Base-by-base conservation (phyloP, 306 rosid species). In the Cucumis melo region DNA sequence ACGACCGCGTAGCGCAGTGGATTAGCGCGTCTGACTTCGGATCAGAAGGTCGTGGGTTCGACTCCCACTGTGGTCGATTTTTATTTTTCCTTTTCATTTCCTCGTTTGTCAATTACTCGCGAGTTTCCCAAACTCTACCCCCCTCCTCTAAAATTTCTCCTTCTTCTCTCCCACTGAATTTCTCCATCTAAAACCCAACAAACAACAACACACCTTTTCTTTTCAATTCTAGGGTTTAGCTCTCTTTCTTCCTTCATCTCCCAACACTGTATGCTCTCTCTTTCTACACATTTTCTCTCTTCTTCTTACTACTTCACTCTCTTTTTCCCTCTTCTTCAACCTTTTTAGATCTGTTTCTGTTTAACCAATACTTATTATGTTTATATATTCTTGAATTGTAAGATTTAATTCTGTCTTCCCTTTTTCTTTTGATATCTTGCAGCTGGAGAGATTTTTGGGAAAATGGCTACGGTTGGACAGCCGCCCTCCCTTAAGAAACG, bases 401-500 rank as follows among this genome's bases (percentile, higher is more conserved):
- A 27, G 29, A 27, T 27, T 27, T 44, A 23, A 44, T 23, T 70
- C 36, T 1, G 27, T 14, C 41, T 24, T 44, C 8, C 13, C 48
- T 48, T 48, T 27, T 13, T 58, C 27, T 46, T 41, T 24, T 14
- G 41, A 23, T 70, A 48, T 70, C 17, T 70, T 70, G 41, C 58
- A 70, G 75, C 10, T 71, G 39, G 23, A 71, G 17, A 71, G 76
- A 71, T 24, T 24, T 24, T 71, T 71, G 57, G 44, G 53, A 32
- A 73, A 74, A 89, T 89, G 93, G 86, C 73, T 61, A 87, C 88
- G 39, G 76, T 82, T 11, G 87, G 71, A 16, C 89, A 79, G 59
- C 66, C 85, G 2, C 78, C 87, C 16, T 81, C 92, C 50, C 81
- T 76, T 39, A 93, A 89, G 86, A 77, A 88, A 75, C 88, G 88